A percentile compares a stretch with the other conserved stretches of the same genome.
Conservation (phyloP, 1,284 basidiomycete genomes). For the Leccinum laetum region DNA sequence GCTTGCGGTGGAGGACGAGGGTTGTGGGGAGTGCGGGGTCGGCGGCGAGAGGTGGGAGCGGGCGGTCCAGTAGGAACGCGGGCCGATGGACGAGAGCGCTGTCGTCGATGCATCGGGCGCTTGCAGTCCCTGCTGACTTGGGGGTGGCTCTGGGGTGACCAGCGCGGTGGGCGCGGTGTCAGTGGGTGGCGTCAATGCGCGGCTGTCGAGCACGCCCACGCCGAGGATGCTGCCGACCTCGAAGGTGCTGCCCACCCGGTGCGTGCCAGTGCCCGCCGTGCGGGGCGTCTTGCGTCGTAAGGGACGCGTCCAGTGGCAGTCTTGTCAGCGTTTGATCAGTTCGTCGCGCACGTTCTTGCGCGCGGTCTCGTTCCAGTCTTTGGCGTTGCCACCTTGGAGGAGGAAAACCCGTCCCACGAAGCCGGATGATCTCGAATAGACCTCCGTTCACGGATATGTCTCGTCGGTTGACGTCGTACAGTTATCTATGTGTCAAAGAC, state of each 20-base stretch:
- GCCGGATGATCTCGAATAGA: too few relatives aligned
- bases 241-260: conserved; percentile 75
- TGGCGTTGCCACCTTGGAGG: conserved; percentile 55
- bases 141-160: conserved; percentile 1
- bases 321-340: conserved; percentile 60
- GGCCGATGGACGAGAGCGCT: conserved; percentile 22
- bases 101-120: conserved; percentile 19
- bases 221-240: conserved; percentile 58
- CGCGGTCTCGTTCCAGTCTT: conserved; percentile 64
- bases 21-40: conserved; percentile 9
- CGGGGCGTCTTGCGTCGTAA: conserved; percentile 36
- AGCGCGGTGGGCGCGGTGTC: background rate
- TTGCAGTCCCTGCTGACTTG: conserved; percentile 1
- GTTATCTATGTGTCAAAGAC: too few relatives aligned
- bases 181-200: conserved; percentile 4
- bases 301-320: conserved; percentile 65
- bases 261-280: conserved; percentile 27
- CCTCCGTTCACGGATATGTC: too few relatives aligned
- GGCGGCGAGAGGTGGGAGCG: conserved; percentile 17
- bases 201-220: conserved; percentile 29
- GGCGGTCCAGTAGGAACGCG: conserved; percentile 24
- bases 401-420: conserved; percentile 44
- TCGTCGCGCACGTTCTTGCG: conserved; percentile 53
- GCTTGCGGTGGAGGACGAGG: conserved; percentile 17
- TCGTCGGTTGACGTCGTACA: too few relatives aligned